phyloP scores from a whole-genome alignment of 371 early-diverging fungal genomes.

The Mortierella sp. region DNA sequence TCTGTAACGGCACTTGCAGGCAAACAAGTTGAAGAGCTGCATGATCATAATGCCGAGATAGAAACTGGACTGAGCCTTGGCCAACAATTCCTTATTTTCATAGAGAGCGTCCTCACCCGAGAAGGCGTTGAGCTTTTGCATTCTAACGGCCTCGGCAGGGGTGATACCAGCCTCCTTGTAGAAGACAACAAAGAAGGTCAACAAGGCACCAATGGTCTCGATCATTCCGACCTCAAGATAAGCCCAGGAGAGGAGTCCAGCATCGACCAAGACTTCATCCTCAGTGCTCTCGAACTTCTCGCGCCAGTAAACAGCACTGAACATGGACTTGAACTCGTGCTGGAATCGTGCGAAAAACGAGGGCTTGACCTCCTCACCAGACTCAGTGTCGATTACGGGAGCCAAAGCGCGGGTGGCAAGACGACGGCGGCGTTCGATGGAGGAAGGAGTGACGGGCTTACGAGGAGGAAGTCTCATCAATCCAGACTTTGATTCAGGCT shows the following conservation, averaged over 20 bases:
- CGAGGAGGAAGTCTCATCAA: slow-evolving; percentile 93
- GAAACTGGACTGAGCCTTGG: slow-evolving; percentile 82
- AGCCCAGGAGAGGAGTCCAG: slow-evolving; percentile 83
- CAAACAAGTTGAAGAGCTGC: slow-evolving; percentile 95
- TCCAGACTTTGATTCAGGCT: slow-evolving; percentile 80
- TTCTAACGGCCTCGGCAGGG: slow-evolving; percentile 64
- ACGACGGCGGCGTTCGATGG: slow-evolving; percentile 76
- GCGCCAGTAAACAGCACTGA: slow-evolving; percentile 71
- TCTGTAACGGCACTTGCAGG: slow-evolving; percentile 85
- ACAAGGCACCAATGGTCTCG: slow-evolving; percentile 79
- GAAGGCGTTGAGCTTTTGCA: slow-evolving; percentile 64
- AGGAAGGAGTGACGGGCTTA: slow-evolving; percentile 84
- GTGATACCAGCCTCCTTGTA: slow-evolving; percentile 62
- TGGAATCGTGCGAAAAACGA: slow-evolving; percentile 46
- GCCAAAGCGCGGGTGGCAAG: slow-evolving; percentile 62
- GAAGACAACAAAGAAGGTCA: slow-evolving; percentile 83
- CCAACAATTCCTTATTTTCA: slow-evolving; percentile 59
- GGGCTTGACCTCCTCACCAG: slow-evolving; percentile 63
- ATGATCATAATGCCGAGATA: slow-evolving; percentile 84
- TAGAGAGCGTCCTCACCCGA: background rate
- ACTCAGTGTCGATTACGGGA: slow-evolving; percentile 62
- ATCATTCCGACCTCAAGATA: slow-evolving; percentile 92
- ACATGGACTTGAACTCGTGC: slow-evolving; percentile 59
- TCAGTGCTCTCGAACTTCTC: slow-evolving; percentile 75
- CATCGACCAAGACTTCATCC: slow-evolving; percentile 92